These are phyloP conservation scores for Rhynchosporium secalis DNA, from an alignment of 2,329 filamentous ascomycete species.

Conservation along the genomic window DNA sequence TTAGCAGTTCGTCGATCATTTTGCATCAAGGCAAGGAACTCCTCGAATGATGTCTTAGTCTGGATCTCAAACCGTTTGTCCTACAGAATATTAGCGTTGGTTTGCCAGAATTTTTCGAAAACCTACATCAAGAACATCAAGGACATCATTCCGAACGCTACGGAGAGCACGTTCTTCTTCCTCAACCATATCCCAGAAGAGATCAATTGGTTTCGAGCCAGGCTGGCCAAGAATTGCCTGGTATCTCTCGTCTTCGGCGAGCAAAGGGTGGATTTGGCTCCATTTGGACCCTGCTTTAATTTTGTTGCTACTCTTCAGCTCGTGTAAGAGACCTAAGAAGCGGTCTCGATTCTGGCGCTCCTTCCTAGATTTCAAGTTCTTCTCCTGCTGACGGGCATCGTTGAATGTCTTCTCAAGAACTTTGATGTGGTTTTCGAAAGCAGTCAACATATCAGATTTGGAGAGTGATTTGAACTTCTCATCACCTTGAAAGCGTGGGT, in stretches of 20 bases:
- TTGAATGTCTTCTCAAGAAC: constrained; percentile 88
- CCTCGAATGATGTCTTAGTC: constrained; percentile 80
- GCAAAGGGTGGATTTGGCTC: constrained; percentile 73
- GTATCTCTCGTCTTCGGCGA: constrained; percentile 83
- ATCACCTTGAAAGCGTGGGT: constrained; percentile 74
- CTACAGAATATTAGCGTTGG: constrained; percentile 50
- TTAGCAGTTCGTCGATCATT: constrained; percentile 85
- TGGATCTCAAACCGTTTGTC: constrained; percentile 91
- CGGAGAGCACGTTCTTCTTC: constrained; percentile 89
- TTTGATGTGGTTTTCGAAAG: constrained; percentile 95
- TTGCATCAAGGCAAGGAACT: constrained; percentile 80
- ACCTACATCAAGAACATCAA: constrained; percentile 85
- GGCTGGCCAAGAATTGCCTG: constrained; percentile 77
- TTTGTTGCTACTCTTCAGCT: constrained; percentile 72
- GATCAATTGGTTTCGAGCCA: constrained; percentile 82
- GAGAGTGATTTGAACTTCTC: constrained; percentile 83
- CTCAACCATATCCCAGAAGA: constrained; percentile 95
- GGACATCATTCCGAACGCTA: constrained; percentile 75
- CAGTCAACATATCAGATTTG: constrained; percentile 86
- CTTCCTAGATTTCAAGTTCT: constrained; percentile 74
- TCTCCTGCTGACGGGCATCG: constrained; percentile 84
- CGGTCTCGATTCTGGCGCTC: constrained; percentile 85
- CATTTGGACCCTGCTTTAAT: constrained; percentile 91
- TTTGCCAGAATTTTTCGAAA: neutral
- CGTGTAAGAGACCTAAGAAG: constrained; percentile 72